Evolutionary conservation across 176 grass and related monocot species (phyloP), one percentile per base, ranked within the genome.

Genomic region (Stipa capillata): DNA sequence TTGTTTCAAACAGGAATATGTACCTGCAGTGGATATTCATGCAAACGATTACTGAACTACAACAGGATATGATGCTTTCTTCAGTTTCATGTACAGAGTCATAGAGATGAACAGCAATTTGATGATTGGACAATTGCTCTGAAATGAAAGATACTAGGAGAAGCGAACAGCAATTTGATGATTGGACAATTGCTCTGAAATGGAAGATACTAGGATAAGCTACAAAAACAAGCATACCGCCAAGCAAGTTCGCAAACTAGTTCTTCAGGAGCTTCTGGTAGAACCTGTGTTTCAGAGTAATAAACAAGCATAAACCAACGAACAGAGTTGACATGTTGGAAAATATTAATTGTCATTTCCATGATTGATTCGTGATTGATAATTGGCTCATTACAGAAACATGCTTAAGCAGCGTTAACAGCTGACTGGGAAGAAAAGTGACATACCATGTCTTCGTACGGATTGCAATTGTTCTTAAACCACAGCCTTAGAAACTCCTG

Each of bases 381-480:
- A 54, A 7, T 40, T 33, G 35, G 34, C 8, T 55, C 21, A 1
- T 34, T 31, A 65, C 40, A 13, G 4, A 74, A n/a, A 50, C 4
- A 41, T 27, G 24, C 10, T n/a, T 15, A 54, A 63, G 16, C 11
- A 32, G 5, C 37, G 64, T 72, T 54, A 33, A 55, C 3, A 83
- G 52, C 14, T 2, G n/a, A 52, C n/a, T 37, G 54, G 7, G 24
- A 62, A 73, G 31, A 59, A 51, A 88, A 43, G 34, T 70, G 2
- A 6, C 31, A 63, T 91, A 92, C 96, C 78, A 54, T 74, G 16
- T 95, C 96, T 93, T 95, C 90, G 76, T 99, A 95, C 50, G 92
- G 96, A 81, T 99, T 99, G 78, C 96, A 99, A 81, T 95, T 94
- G 79, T 89, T 90, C 75, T 91, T 99, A 72, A 99, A 99, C 96